Conservation (phyloP, 2,329 filamentous ascomycete species). For the Cladosporium cucumerinum region DNA sequence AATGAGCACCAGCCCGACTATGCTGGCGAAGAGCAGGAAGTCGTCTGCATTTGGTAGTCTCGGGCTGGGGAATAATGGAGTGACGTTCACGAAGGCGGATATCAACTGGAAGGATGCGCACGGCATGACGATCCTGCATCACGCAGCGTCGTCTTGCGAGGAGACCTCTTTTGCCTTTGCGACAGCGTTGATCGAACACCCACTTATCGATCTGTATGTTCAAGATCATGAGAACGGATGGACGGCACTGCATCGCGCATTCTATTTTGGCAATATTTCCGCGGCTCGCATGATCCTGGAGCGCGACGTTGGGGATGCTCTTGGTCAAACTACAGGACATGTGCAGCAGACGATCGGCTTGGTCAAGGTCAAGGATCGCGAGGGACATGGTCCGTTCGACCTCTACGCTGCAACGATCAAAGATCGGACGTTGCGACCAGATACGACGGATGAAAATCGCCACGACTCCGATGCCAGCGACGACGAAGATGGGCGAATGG, state of each 20-base stretch:
- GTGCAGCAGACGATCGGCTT: constrained; percentile 66
- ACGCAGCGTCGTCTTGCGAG: constrained; percentile 73
- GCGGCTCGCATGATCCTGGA: constrained; percentile 79
- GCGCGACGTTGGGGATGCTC: constrained; percentile 67
- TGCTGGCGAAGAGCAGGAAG: constrained; percentile 37
- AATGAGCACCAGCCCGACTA: constrained; percentile 45
- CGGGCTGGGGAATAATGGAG: constrained; percentile 31
- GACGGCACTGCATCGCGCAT: constrained; percentile 87
- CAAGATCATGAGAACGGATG: constrained; percentile 92
- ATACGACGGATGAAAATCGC: constrained; percentile 34
- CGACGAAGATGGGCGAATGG: constrained; percentile 44
- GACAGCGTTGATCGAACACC: constrained; percentile 73
- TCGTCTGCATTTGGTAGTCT: constrained; percentile 10
- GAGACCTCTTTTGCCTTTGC: constrained; percentile 71
- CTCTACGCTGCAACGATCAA: constrained; percentile 85
- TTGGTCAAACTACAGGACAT: constrained; percentile 58
- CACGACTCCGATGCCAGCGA: constrained; percentile 39
- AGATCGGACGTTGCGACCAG: constrained; percentile 59
- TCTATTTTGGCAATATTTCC: constrained; percentile 85
- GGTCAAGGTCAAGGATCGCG: constrained; percentile 92
- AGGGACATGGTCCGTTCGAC: constrained; percentile 92
- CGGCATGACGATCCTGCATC: constrained; percentile 79
- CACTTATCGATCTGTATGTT: constrained; percentile 76
- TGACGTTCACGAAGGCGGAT: constrained; percentile 58
- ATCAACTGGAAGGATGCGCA: constrained; percentile 80